A percentile compares a stretch with the other conserved stretches of the same genome.
These are phyloP conservation scores for Pseudoturritis turrita DNA, from an alignment of 345 rosid species.

Conservation along the genomic window DNA sequence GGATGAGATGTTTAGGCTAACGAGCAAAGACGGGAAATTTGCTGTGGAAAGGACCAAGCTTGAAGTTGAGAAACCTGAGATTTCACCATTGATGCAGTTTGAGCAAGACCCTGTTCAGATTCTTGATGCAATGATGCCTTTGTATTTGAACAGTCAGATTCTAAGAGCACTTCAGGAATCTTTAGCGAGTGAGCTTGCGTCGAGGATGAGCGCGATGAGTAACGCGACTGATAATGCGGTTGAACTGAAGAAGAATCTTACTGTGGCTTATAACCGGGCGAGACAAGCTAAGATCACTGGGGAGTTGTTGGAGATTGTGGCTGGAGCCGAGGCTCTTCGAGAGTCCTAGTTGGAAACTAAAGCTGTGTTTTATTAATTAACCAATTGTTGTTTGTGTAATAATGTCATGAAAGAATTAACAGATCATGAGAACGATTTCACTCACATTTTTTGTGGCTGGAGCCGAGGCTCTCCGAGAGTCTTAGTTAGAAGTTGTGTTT, in stretches of 20 bases:
- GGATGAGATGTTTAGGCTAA: constrained; percentile 79
- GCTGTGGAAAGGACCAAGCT: constrained; percentile 52
- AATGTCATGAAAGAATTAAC: not conserved
- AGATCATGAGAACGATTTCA: not conserved
- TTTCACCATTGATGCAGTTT: constrained; percentile 67
- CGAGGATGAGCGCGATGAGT: constrained; percentile 90
- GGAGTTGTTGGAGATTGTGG: constrained; percentile 76
- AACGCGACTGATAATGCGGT: constrained; percentile 74
- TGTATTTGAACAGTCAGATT: constrained; percentile 82
- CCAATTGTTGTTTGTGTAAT: not conserved
- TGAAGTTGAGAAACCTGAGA: constrained; percentile 21
- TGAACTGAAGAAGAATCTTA: constrained; percentile 67
- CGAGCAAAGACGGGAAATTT: constrained; percentile 72
- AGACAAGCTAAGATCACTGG: constrained; percentile 77
- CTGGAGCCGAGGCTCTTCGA: constrained; percentile 80
- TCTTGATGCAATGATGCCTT: constrained; percentile 91
- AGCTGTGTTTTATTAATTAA: not conserved
- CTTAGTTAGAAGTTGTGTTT: not conserved
- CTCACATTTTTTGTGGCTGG: too few relatives aligned
- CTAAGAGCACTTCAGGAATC: constrained; percentile 86
- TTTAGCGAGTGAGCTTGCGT: constrained; percentile 74
- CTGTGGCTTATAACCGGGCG: constrained; percentile 50
- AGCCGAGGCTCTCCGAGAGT: constrained; percentile 60
- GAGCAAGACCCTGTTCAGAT: constrained; percentile 93
- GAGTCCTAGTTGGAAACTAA: constrained; percentile 4